Evolutionary conservation across 495 filamentous ascomycete species (phyloP), one percentile per base, ranked within the genome.

Genomic region (Xylaria grammica): DNA sequence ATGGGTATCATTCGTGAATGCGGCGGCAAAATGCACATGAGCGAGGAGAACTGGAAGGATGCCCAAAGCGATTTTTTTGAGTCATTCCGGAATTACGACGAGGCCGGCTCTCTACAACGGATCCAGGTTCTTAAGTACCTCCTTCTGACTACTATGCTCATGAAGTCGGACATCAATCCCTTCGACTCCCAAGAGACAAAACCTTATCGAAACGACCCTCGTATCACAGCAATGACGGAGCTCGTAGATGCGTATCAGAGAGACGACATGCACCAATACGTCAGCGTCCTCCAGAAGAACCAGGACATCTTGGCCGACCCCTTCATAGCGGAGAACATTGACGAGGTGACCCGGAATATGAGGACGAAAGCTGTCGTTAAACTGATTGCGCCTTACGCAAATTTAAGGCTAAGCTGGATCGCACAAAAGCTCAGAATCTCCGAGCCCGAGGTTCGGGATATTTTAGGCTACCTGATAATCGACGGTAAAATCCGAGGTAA

Each of bases 1-100:
- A 97, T 98, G 92, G 95, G 95, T 34, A 92, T 98, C 73, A 98
- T 99, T 72, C 90, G 96, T 54, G 95, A 99, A 77, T 98, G 95
- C 75, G 96, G 95, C 67, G 95, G 95, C 64, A 99, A 99, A 81
- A 99, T 99, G 95, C 94, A 99, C 77, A 97, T 99, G 96, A 96
- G 92, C 72, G 95, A 99, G 81, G 95, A 98, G 79, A 97, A 97
- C 76, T 99, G 95, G 95, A 91, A 96, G 76, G 91, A 93, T 62
- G 95, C 95, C 4, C 94, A 97, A 73, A 94, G 88, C 67, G 96
- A 97, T 76, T 99, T 99, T 78, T 97, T 97, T 75, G 96, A 99
- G 76, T 94, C 95, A 4, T 99, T 99, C 81, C 91, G 93, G 27
- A 98, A 98, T 79, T 99, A 98, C 78, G 96, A 99, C 74, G 95